These are phyloP conservation scores for Scenedesmus sp. DNA, from an alignment of 163 green algal genomes.

Conservation along the genomic window DNA sequence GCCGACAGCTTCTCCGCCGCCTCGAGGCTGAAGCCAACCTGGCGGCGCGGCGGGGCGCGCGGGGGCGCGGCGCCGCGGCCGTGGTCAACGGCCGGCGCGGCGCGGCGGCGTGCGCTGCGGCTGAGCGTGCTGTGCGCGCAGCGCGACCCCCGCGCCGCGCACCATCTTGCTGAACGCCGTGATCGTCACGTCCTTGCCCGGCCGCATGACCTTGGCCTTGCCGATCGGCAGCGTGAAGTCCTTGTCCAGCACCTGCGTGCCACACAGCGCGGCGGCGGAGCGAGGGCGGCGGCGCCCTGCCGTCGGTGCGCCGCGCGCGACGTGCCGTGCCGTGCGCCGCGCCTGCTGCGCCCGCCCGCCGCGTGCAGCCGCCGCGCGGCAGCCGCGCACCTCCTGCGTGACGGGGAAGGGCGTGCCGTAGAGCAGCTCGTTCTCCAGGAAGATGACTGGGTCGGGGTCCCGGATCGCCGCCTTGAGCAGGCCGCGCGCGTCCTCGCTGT, in stretches of 20 bases:
- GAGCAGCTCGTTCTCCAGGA: conserved; percentile 99
- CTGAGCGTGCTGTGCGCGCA: no score
- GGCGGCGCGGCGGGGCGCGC: no score
- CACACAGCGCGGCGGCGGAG: background rate
- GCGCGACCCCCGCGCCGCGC: no score
- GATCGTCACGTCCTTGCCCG: conserved; percentile 94
- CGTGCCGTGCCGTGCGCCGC: background rate
- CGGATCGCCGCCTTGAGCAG: conserved; percentile 96
- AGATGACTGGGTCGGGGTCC: conserved; percentile 96
- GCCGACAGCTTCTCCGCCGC: conserved; percentile 89
- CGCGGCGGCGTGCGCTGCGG: no score
- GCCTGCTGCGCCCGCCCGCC: background rate
- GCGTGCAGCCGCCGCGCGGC: background rate
- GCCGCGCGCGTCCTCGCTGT: conserved; percentile 85
- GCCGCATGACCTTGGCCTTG: conserved; percentile 89
- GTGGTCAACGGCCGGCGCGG: no score
- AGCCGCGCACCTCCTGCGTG: conserved; percentile 49
- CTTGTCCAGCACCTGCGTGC: conserved; percentile 80
- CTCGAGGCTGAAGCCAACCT: conserved; percentile 90
- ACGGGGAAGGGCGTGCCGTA: conserved; percentile 79
- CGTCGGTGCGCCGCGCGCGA: no score
- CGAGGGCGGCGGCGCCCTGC: no score
- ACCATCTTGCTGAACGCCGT: conserved; percentile 96
- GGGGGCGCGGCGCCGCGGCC: no score
- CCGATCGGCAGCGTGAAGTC: conserved; percentile 97